These are phyloP conservation scores for Arachis hypogaea DNA, from an alignment of 306 rosid genomes.

Conservation along the genomic window DNA sequence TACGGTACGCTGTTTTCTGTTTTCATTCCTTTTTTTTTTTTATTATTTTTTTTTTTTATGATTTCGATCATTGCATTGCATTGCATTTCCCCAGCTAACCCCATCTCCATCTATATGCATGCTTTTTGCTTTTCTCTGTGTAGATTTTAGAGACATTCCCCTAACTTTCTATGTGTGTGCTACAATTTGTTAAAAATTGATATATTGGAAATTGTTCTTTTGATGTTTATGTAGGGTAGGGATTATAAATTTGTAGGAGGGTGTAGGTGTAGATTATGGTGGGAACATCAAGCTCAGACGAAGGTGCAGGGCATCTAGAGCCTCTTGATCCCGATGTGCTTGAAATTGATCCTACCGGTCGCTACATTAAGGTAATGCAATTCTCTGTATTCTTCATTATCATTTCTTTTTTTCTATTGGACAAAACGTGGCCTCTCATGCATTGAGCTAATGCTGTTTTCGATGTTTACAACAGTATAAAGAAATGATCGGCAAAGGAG, in stretches of 20 bases:
- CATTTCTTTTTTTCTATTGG: background rate
- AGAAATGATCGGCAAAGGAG: slow-evolving; percentile 55
- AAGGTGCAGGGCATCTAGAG: slow-evolving; percentile 38
- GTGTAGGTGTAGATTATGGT: slow-evolving; percentile 38
- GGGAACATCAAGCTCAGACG: slow-evolving; percentile 39
- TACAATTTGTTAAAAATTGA: slow-evolving; percentile 6
- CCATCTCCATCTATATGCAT: background rate
- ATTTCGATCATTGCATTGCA: too few relatives aligned
- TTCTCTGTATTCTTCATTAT: background rate
- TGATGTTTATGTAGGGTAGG: slow-evolving; percentile 20
- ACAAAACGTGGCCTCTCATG: background rate
- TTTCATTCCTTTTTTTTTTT: background rate
- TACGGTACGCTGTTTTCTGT: slow-evolving; percentile 1
- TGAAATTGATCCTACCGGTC: slow-evolving; percentile 61
- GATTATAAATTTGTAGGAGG: slow-evolving; percentile 19
- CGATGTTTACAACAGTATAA: slow-evolving; percentile 41
- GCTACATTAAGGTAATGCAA: slow-evolving; percentile 54
- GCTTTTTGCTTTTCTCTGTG: background rate
- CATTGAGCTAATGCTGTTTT: slow-evolving; percentile 29
- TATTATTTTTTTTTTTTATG: too few relatives aligned
- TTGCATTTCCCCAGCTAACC: background rate
- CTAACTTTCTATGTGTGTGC: background rate
- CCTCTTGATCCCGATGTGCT: slow-evolving; percentile 61
- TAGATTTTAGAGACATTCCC: too few relatives aligned
- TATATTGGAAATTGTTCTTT: background rate